phyloP scores from a whole-genome alignment of 768 basidiomycete species.

The Boletus vinaceobasis region DNA sequence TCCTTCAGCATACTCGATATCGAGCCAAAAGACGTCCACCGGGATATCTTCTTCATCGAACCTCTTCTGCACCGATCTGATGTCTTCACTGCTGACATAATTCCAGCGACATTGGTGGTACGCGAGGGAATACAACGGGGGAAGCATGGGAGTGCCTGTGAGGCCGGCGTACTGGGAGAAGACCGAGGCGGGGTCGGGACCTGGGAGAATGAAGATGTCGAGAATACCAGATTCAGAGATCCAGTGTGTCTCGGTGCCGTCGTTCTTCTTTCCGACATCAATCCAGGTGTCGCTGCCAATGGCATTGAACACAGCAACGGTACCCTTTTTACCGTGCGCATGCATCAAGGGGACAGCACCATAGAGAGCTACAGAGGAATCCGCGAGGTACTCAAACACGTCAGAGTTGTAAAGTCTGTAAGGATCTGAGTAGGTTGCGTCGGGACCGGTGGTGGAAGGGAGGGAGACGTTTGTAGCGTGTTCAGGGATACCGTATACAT shows the following conservation, averaged over 20 bases:
- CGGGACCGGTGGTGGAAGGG: slow-evolving; percentile 81
- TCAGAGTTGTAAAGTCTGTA: slow-evolving; percentile 95
- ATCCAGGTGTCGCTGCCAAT: slow-evolving; percentile 94
- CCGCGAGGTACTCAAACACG: slow-evolving; percentile 92
- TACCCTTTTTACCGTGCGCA: slow-evolving; percentile 82
- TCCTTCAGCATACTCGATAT: slow-evolving; percentile 92
- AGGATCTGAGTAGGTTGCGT: slow-evolving; percentile 78
- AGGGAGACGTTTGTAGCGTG: slow-evolving; percentile 89
- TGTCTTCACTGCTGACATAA: slow-evolving; percentile 86
- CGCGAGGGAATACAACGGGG: slow-evolving; percentile 85
- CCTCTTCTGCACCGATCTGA: slow-evolving; percentile 75
- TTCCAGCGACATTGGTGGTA: slow-evolving; percentile 99
- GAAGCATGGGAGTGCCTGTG: slow-evolving; percentile 85
- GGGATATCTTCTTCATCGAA: slow-evolving; percentile 97
- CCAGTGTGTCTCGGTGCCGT: slow-evolving; percentile 90
- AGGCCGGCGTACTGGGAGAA: slow-evolving; percentile 83
- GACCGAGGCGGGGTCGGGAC: slow-evolving; percentile 77
- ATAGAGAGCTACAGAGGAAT: slow-evolving; percentile 77
- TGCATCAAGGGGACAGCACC: slow-evolving; percentile 92
- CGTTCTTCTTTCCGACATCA: slow-evolving; percentile 60
- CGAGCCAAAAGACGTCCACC: slow-evolving; percentile 95
- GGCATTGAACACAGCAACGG: slow-evolving; percentile 87
- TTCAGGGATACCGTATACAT: slow-evolving; percentile 95
- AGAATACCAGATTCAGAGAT: slow-evolving; percentile 96
- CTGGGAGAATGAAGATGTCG: slow-evolving; percentile 90